Evolutionary conservation across 2,329 filamentous ascomycete genomes (phyloP), one percentile per base, ranked within the genome.

Genomic region (Pestalotiopsis sp.): DNA sequence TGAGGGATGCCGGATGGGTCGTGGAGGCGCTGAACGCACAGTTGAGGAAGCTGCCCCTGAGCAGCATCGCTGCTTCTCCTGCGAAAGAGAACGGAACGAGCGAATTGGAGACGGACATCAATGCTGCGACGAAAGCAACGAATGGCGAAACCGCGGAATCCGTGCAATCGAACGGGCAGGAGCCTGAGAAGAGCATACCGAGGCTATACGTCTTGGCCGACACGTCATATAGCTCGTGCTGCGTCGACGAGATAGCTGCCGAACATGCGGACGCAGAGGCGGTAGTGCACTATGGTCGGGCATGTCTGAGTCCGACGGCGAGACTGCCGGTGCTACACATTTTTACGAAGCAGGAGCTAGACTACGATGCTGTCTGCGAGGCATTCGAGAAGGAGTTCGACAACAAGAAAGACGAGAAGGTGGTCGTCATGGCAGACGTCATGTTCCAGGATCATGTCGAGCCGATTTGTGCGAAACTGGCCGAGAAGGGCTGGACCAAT

Each of bases 151-250:
- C n/a, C 13, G 23, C 17, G n/a, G 56, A 63, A 45, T 3, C 11
- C 11, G 25, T n/a, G 31, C n/a, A 41, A 12, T 11, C 52, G 17
- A n/a, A 63, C 9, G 52, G 41, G 9, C 65, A 67, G 56, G 65
- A 67, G 36, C 49, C 45, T 27, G 49, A 60, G 14, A 58, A 20
- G 23, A 31, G 41, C 17, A 56, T 23, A 23, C 56, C 52, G 13
- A 66, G 85, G 70, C 85, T 98, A 66, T 97, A 93, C 74, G 95
- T 99, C 70, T 84, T 99, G 20, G 96, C 92, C 39, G 96, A 99
- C 80, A 98, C 96, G 2, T 98, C 95, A 2, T 99, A 98, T 80
- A 97, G 96, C 69, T 92, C 95, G 0, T 99, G 96, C 82, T 99
- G 96, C 76, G 95, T 98, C 20, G 96, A 99, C 76, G 96, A 99